A percentile compares a stretch with the other conserved stretches of the same genome.
phyloP scores from a whole-genome alignment of 169 alveolate species.

The Eimeria zaria region DNA sequence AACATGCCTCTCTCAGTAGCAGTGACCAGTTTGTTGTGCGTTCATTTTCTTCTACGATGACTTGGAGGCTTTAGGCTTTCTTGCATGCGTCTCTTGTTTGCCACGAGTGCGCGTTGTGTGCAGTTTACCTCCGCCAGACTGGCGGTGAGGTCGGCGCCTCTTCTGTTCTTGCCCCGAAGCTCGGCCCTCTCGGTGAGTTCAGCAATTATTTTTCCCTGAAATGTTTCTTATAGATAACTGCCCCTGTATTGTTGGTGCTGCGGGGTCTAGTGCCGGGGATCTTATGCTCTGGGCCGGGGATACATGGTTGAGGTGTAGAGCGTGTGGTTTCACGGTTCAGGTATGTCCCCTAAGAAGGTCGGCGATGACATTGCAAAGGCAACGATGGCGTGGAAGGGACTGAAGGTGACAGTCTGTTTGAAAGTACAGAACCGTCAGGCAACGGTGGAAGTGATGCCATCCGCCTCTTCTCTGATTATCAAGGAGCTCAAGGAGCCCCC shows the following conservation, averaged over 20 bases:
- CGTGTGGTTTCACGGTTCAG: not conserved
- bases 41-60: not conserved
- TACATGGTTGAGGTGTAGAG: not conserved
- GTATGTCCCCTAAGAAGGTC: slow-evolving; percentile 94
- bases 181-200: slow-evolving; percentile 97
- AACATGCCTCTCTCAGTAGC: not conserved
- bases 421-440: slow-evolving; percentile 94
- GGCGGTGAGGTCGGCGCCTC: slow-evolving; percentile 99
- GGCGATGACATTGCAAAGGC: slow-evolving; percentile 99
- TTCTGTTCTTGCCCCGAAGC: slow-evolving; percentile 99
- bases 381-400: slow-evolving; percentile 98
- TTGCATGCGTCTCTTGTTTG: not conserved
- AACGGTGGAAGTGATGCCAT: slow-evolving; percentile 97
- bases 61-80: not conserved
- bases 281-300: not conserved
- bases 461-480: slow-evolving; percentile 98
- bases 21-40: not conserved
- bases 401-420: slow-evolving; percentile 94
- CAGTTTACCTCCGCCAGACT: slow-evolving; percentile 97
- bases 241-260: not conserved
- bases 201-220: not conserved
- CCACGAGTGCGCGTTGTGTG: not conserved
- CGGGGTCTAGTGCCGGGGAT: not conserved
- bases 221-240: not conserved
- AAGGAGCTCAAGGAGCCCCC: slow-evolving; percentile 98